Percentiles rank a stretch among this genome's conserved stretches.
phyloP scores from a whole-genome alignment of 1,139 yeast genomes.

The Debaryomycetaceae sp. region DNA sequence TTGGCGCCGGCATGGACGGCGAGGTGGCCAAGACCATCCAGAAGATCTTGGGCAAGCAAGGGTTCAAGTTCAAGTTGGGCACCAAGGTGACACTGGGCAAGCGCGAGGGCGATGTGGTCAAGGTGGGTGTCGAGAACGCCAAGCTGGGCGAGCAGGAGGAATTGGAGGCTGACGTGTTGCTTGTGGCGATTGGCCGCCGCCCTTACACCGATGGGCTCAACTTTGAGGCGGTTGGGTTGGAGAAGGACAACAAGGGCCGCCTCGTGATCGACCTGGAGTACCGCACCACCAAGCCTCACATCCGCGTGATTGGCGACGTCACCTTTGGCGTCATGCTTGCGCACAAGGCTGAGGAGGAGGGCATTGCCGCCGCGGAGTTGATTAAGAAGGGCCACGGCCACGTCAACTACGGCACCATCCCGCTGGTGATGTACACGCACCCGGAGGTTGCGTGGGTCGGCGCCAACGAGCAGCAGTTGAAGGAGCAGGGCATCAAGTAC shows the following conservation, averaged over 20 bases:
- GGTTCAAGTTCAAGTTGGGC: conserved; percentile 86
- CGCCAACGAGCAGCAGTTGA: conserved; percentile 90
- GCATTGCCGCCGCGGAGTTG: conserved; percentile 96
- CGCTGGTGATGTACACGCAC: conserved; percentile 97
- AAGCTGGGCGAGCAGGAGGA: conserved; percentile 79
- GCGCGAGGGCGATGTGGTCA: conserved; percentile 83
- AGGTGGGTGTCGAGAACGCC: conserved; percentile 83
- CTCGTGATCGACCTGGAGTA: conserved; percentile 90
- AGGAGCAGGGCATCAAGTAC: conserved; percentile 88
- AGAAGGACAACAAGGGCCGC: conserved; percentile 87
- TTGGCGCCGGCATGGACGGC: conserved; percentile 95
- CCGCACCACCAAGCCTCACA: conserved; percentile 88
- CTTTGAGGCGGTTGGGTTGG: conserved; percentile 85
- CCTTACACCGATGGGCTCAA: conserved; percentile 91
- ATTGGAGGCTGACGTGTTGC: conserved; percentile 84
- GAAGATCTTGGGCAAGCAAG: conserved; percentile 90
- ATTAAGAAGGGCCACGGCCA: conserved; percentile 94
- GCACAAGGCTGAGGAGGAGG: conserved; percentile 99
- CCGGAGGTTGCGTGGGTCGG: conserved; percentile 99
- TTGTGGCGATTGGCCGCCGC: conserved; percentile 98
- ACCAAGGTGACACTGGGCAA: conserved; percentile 87
- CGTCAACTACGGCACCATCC: conserved; percentile 96
- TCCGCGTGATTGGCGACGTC: conserved; percentile 96
- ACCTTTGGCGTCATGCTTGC: conserved; percentile 99
- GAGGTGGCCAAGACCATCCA: conserved; percentile 90